Evolutionary conservation across 768 basidiomycete species (phyloP), one percentile per base, ranked within the genome.

Genomic region (Sporobolomyces roseus): DNA sequence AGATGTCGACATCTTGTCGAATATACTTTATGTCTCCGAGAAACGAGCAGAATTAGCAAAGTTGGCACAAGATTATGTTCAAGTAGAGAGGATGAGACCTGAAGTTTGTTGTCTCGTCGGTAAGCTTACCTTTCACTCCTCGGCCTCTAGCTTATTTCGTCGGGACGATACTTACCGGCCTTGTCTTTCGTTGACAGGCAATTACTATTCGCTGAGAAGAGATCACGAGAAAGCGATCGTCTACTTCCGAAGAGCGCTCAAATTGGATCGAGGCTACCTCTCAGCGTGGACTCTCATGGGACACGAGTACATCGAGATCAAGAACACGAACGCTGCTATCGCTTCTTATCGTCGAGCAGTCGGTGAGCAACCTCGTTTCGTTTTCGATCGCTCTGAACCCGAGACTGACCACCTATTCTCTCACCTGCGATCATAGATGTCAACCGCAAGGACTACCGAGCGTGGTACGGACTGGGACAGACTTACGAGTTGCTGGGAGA

Each of bases 241-340:
- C 75, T 97, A 97, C 79, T 98, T 98, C 80, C 84, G 88, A 71
- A 85, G 93, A 66, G 92, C 94, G 12, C 89, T 93, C n/a, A 88
- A 93, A 76, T 85, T 99, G 53, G 93, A 99, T 78, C 85, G 90
- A 63, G 93, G 89, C 2, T 98, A 93, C 79, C 83, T 98, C 51
- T 90, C 93, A 10, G 96, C 96, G 8, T 99, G 96, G 96, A 98
- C 94, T 6, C 80, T 99, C 71, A 93, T 99, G 91, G 96, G 96
- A 1, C 96, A 99, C 76, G 96, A 98, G 79, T 97, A 90, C 75
- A 89, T 99, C 50, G 96, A 99, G 80, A 87, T 96, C 87, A 98
- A 98, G 80, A 98, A 99, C 78, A 92, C 92, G 7, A 93, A 98
- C 82, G 96, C 96, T 3, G 94, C 96, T 21, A 96, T 98, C 63